These are phyloP conservation scores for Corynespora cassiicola DNA, from an alignment of 2,329 filamentous ascomycete species.

Conservation along the genomic window DNA sequence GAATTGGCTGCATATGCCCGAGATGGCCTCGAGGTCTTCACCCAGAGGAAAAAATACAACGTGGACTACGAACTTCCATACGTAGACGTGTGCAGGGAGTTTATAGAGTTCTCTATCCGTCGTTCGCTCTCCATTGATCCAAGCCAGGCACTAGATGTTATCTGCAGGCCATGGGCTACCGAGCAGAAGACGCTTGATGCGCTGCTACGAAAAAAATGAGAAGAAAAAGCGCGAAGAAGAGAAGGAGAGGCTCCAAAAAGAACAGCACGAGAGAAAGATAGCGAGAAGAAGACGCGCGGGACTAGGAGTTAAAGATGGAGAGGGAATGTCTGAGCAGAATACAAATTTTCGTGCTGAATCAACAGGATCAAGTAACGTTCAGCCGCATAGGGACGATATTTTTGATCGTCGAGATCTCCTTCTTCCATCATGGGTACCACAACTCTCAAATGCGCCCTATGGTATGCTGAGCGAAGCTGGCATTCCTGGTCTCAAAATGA, in stretches of 20 bases:
- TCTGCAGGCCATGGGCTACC: slow-evolving; percentile 49
- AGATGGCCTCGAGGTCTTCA: slow-evolving; percentile 18
- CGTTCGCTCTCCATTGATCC: slow-evolving; percentile 16
- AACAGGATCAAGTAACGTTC: not conserved
- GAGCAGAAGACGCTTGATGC: slow-evolving; percentile 7
- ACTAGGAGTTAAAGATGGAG: too few relatives aligned
- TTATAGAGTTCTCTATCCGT: slow-evolving; percentile 42
- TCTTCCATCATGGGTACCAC: slow-evolving; percentile 41
- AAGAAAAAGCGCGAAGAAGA: not conserved
- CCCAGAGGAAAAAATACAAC: slow-evolving; percentile 25
- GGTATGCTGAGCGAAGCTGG: slow-evolving; percentile 25
- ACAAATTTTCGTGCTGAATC: too few relatives aligned
- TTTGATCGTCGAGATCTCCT: slow-evolving; percentile 2
- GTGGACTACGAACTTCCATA: slow-evolving; percentile 42
- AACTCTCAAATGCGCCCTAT: slow-evolving; percentile 26
- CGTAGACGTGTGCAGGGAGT: slow-evolving; percentile 42
- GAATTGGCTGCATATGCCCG: slow-evolving; percentile 3
- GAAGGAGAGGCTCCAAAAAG: not conserved
- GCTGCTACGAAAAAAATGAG: slow-evolving; percentile 1
- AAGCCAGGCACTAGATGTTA: slow-evolving; percentile 42
- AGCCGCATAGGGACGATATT: not conserved
- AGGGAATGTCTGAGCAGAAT: too few relatives aligned
- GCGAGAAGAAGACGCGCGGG: too few relatives aligned
- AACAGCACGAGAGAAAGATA: not conserved
- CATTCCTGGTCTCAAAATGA: slow-evolving; percentile 23